These are phyloP conservation scores for Sporothrix variecibatus DNA, from an alignment of 2,329 filamentous ascomycete genomes.

Conservation along the genomic window DNA sequence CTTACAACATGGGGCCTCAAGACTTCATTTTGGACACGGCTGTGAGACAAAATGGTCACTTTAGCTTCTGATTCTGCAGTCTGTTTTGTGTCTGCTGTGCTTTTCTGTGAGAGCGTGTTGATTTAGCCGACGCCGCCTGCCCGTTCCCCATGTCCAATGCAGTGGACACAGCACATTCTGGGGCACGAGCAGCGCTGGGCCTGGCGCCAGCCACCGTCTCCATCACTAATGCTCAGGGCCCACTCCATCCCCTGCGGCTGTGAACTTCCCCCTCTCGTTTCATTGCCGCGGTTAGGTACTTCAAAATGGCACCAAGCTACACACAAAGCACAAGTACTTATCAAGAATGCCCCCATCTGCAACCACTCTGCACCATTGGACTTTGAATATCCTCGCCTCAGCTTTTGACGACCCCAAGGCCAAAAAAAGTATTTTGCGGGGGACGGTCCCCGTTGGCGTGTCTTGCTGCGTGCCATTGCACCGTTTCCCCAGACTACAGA, in stretches of 20 bases:
- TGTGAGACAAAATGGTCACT: background rate
- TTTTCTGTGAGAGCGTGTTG: background rate
- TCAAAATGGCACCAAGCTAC: background rate
- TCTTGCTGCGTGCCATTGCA: background rate
- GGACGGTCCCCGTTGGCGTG: background rate
- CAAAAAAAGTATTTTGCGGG: background rate
- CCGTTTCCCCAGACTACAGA: background rate
- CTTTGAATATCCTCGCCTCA: background rate
- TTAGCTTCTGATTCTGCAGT: background rate
- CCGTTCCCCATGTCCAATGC: background rate
- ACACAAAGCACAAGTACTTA: background rate
- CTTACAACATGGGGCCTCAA: background rate
- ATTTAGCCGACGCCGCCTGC: slow-evolving; percentile 13
- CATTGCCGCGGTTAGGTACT: slow-evolving; percentile 20
- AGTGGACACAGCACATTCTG: background rate
- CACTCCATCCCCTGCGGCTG: slow-evolving; percentile 14
- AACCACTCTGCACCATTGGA: background rate
- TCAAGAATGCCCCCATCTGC: background rate
- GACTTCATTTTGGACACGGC: background rate
- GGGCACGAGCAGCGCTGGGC: background rate
- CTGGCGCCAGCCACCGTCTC: slow-evolving; percentile 3
- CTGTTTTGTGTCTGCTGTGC: background rate
- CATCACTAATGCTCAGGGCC: background rate
- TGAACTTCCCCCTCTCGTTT: background rate
- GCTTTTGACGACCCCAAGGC: background rate